Base-by-base conservation (phyloP, 169 alveolate genomes). In the Besnoitia besnoiti region DNA sequence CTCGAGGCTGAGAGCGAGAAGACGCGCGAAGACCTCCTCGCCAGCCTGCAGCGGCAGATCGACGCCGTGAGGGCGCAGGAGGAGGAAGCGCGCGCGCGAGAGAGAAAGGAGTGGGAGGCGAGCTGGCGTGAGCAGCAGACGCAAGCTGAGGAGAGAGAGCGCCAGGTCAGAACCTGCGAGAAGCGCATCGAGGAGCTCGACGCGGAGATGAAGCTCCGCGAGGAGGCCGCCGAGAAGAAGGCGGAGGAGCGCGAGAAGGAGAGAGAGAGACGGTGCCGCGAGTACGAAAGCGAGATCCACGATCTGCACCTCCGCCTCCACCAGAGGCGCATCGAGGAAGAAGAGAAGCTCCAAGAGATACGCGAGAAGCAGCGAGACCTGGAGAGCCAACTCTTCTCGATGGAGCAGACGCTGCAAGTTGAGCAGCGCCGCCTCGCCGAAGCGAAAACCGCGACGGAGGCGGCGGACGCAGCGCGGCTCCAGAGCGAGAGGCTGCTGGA, bases 221-320 rank as follows among this genome's bases (percentile, higher is more conserved):
- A 55, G 24, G 67, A 55, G 67, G 67, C 67, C 5, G 7, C 67
- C 67, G 33, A 55, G 67, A 55, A n/a, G 67, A 5, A n/a, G 30
- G 67, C 19, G n/a, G 47, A 67, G 4, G 47, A 67, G 44, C 80
- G 39, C 39, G 47, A 33, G 80, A 30, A 67, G 44, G 47, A 67
- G 80, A 21, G 44, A 5, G 80, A 67, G 80, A 67, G n/a, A 42
- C 80, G 44, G 80, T 10, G 19, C n/a, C 80, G 44, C 7, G 80
- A 55, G n/a, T 55, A 55, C 67, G 67, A 55, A 55, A n/a, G 67
- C 67, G 67, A 55, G 67, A 5, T 33, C 80, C 80, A 35, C 80
- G 80, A 67, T 30, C 80, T 33, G 46, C 80, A 67, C 24, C 80
- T 67, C 46, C 14, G 21, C 10, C 80, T 33, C 39, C 46, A 67